Evolutionary conservation across 2,329 filamentous ascomycete genomes (phyloP), one percentile per base, ranked within the genome.

Genomic region (Seiridium cupressi): DNA sequence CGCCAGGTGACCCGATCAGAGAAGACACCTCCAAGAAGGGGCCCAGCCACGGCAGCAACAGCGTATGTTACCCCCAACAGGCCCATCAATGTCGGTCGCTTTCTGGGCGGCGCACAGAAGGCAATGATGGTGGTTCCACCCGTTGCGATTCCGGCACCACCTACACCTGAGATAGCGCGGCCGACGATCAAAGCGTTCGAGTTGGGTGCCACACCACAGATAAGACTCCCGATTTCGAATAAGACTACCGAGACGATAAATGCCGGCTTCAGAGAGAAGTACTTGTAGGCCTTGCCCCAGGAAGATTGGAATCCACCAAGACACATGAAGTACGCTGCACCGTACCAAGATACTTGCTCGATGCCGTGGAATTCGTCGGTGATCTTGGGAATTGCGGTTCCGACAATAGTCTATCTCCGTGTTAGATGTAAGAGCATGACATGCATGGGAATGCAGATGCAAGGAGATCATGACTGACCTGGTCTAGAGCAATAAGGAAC

Each of bases 151-250:
- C 84, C 84, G 1, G 83, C 82, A 2, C 81, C 79, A 0, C 83
- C 84, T 5, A 84, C 61, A 11, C 84, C 84, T 38, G 84, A 83
- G 59, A 87, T 77, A 51, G 84, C 82, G 42, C 84, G 79, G 6
- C 84, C 84, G 18, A 82, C 62, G 59, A 87, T 86, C 66, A 87
- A 83, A 53, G 77, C 74, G 8, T 74, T 71, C 2, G 84, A 86
- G 62, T 65, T 81, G 3, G 82, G 82, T 1, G 84, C 84, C 2
- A 80, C 77, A 49, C 81, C 84, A 61, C 84, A 87, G 48, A 73
- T 63, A 11, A 64, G 75, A 7, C 83, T 86, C 1, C 84, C 84
- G 49, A 81, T 67, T 67, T 85, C 83, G 49, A 85, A 86, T 42
- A 51, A 18, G 18, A 70, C 26, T 44, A 77, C 68, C 36, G 69